Evolutionary conservation across 2,329 filamentous ascomycete species (phyloP).

Genomic region (Fonsecaea multimorphosa): DNA sequence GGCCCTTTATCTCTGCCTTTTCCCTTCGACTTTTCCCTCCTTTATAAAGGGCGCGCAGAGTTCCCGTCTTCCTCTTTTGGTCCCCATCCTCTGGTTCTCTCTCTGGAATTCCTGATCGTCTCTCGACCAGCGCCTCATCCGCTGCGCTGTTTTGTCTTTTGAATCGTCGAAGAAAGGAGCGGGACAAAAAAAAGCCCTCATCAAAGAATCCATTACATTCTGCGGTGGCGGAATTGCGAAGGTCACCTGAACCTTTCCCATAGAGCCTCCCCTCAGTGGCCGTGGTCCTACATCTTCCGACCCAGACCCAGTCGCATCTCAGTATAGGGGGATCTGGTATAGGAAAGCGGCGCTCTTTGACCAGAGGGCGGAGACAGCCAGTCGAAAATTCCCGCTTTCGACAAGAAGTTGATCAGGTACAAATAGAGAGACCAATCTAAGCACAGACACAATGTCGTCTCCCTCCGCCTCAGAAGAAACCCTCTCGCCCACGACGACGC

Average conservation of each 20-base stretch:
- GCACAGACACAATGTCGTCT: neutral
- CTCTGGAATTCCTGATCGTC: neutral
- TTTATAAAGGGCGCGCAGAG: neutral
- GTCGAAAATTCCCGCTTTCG: neutral
- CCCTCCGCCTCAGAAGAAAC: constrained; percentile 4
- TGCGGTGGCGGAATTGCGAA: neutral
- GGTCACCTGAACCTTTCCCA: neutral
- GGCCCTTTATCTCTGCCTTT: neutral
- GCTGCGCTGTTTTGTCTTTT: neutral
- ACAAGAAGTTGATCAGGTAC: neutral
- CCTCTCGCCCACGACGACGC: constrained; percentile 15
- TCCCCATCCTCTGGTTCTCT: neutral
- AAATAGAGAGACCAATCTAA: too few relatives aligned
- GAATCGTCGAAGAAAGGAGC: neutral
- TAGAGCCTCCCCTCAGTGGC: neutral
- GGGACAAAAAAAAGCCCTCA: neutral
- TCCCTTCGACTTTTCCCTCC: neutral
- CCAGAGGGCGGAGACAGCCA: too few relatives aligned
- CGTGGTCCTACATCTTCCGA: constrained; percentile 9
- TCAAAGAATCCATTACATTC: neutral
- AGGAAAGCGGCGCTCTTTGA: too few relatives aligned
- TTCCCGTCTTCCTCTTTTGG: neutral
- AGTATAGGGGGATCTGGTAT: neutral
- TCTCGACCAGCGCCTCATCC: neutral
- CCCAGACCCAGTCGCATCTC: too few relatives aligned